Evolutionary conservation across 2,329 filamentous ascomycete species (phyloP).

Genomic region (Hypoxylon sp.): DNA sequence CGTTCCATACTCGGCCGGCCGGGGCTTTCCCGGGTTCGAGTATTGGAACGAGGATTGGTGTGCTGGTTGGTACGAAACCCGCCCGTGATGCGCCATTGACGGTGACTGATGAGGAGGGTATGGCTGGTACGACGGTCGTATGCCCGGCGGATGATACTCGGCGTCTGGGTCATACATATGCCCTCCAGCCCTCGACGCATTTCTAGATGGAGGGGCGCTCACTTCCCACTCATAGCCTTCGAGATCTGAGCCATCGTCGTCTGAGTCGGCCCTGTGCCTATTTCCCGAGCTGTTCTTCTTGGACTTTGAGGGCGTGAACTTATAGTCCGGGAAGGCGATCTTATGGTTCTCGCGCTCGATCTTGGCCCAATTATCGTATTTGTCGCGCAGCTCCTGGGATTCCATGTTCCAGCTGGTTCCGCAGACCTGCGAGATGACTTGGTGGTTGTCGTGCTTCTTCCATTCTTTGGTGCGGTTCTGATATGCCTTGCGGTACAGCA

Average conservation of each 20-base stretch:
- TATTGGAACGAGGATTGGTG: conserved; percentile 57
- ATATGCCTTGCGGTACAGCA: conserved; percentile 95
- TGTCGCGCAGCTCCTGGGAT: conserved; percentile 76
- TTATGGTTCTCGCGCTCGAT: conserved; percentile 89
- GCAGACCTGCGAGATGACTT: conserved; percentile 89
- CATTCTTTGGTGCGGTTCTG: conserved; percentile 87
- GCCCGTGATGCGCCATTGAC: conserved; percentile 27
- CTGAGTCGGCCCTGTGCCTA: conserved; percentile 52
- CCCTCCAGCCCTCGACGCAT: conserved; percentile 53
- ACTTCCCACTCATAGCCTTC: conserved; percentile 63
- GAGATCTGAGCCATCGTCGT: conserved; percentile 61
- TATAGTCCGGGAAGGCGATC: conserved; percentile 89
- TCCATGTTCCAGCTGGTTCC: conserved; percentile 90
- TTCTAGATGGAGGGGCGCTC: conserved; percentile 52
- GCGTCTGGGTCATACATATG: conserved; percentile 53
- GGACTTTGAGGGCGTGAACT: conserved; percentile 88
- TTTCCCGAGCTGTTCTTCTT: conserved; percentile 54
- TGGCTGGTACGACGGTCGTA: conserved; percentile 35
- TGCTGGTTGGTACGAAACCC: conserved; percentile 22
- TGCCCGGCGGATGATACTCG: conserved; percentile 50
- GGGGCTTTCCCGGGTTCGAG: conserved; percentile 56
- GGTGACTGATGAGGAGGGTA: conserved; percentile 36
- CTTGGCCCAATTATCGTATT: conserved; percentile 84
- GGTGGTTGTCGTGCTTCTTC: conserved; percentile 91
- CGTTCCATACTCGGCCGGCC: conserved; percentile 58